Evolutionary conservation across 176 grass and related monocot species (phyloP), one percentile per base, ranked within the genome.

Genomic region (Zea luxurians): DNA sequence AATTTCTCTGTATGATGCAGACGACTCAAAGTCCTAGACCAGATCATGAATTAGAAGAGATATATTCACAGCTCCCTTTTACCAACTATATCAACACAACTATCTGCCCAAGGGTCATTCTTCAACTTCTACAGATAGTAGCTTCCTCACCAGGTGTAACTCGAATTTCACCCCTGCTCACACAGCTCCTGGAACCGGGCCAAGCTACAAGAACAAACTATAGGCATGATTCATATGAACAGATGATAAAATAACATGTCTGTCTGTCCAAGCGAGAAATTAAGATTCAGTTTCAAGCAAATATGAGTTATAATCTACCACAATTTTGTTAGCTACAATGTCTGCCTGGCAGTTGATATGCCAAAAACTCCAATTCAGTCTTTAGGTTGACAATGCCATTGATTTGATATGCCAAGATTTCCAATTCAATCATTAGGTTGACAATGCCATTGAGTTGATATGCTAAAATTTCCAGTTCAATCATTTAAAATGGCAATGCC

Each of bases 121-220:
- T 27, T 27, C 27, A 27, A 27, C 27, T 27, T 27, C 27, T 27
- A 27, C 27, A 27, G 27, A 27, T 27, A 27, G 38, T 40, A 4
- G 38, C 17, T 27, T 21, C 9, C 6, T 83, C 80, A 79, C 5
- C 62, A 54, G 9, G 52, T 36, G 11, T 36, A 75, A 81, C 49
- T 80, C 37, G 73, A 80, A 70, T 49, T 87, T 77, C 57, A 85
- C 44, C 66, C 80, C 61, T 83, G 75, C 62, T 69, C 46, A 73
- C 84, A 88, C 46, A 90, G 84, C 68, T 89, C 84, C 78, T 88
- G 68, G 82, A 92, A 90, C 67, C 82, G 85, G 71, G 71, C 13
- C 72, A 96, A 86, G 63, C 92, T 96, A 79, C 86, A 94, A 66
- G 68, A 13, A 79, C 7, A 37, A 84, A 21, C 21, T 17, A 63